These are phyloP conservation scores for Lactarius hengduanensis DNA, from an alignment of 768 basidiomycete species.

Conservation along the genomic window DNA sequence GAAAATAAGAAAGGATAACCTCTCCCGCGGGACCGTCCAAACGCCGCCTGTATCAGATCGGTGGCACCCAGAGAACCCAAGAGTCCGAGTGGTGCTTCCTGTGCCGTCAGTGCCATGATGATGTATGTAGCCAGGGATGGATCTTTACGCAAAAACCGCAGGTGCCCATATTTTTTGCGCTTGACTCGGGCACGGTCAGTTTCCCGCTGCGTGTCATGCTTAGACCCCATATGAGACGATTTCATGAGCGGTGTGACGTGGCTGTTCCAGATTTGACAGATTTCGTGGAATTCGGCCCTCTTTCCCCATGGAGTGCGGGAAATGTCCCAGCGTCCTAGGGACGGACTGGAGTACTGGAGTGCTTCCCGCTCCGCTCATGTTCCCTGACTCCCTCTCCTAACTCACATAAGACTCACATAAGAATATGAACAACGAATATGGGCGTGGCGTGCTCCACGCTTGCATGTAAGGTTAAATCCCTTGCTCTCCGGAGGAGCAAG, in stretches of 20 bases:
- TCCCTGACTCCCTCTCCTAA: constrained; percentile 2
- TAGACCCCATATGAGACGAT: constrained; percentile 11
- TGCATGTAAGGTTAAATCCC: constrained; percentile 4
- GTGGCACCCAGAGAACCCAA: constrained; percentile 25
- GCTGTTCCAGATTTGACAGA: constrained; percentile 20
- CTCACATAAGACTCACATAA: constrained; percentile 3
- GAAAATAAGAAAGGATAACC: constrained; percentile 8
- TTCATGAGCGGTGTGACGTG: constrained; percentile 21
- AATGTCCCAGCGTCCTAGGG: constrained; percentile 10
- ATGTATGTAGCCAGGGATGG: constrained; percentile 14
- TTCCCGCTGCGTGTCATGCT: constrained; percentile 8
- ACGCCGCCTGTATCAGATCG: constrained; percentile 26
- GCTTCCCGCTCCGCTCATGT: constrained; percentile 6
- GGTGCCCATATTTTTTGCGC: background rate
- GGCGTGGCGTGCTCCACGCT: constrained; percentile 11
- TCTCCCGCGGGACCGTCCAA: constrained; percentile 27
- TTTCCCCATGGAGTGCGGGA: constrained; percentile 25
- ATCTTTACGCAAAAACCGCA: constrained; percentile 13
- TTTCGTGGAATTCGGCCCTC: constrained; percentile 16
- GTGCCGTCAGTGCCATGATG: constrained; percentile 26
- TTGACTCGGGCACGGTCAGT: constrained; percentile 8
- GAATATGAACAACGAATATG: background rate
- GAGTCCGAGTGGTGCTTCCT: constrained; percentile 22
- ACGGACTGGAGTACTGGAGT: constrained; percentile 4
- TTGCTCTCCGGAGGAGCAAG: constrained; percentile 6